Evolutionary conservation across 2,329 filamentous ascomycete species (phyloP), one percentile per base, ranked within the genome.

Genomic region (Paecilomyces niveus): DNA sequence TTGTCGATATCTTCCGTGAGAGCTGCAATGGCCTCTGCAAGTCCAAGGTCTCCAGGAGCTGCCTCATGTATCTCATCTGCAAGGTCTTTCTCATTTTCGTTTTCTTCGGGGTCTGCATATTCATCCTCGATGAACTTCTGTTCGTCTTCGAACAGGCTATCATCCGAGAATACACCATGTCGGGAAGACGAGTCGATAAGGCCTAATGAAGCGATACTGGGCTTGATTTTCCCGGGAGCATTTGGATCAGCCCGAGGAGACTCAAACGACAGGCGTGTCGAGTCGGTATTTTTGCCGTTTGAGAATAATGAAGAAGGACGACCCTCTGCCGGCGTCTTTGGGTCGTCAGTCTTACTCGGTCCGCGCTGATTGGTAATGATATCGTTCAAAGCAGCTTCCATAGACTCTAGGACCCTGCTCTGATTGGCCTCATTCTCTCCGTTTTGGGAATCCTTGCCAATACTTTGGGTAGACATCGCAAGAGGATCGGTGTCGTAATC

Each of bases 1-100:
- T 92, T 90, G 67, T 97, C 92, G 62, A 99, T 96, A 63, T 97
- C 92, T 54, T 88, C 86, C 0, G 89, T 91, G n/a, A 99, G 81
- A 1, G 84, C 87, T 51, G 90, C 87, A 63, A 99, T 96, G 9
- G 95, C 93, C 76, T 99, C 95, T 0, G 92, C 90, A 33, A 99
- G 76, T 0, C 94, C 94, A 2, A 99, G 82, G 71, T 99, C 94
- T 39, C 94, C 94, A 1, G 95, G 94, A 0, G 92, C 93, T 51
- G 94, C 95, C 78, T 96, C 89, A 65, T 96, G 91, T 8, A 99
- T 91, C 64, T 92, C 88, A 62, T 97, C 92, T 21, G 86, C 85
- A 11, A 88, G 85, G 3, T 86, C 81, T 53, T 86, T 84, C 3
- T 80, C 79, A 11, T 81, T 79, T 2, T 79, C 78, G 21, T 80